phyloP scores from a whole-genome alignment of 1,284 basidiomycete species.

The Cryptococcus maquisensis region DNA sequence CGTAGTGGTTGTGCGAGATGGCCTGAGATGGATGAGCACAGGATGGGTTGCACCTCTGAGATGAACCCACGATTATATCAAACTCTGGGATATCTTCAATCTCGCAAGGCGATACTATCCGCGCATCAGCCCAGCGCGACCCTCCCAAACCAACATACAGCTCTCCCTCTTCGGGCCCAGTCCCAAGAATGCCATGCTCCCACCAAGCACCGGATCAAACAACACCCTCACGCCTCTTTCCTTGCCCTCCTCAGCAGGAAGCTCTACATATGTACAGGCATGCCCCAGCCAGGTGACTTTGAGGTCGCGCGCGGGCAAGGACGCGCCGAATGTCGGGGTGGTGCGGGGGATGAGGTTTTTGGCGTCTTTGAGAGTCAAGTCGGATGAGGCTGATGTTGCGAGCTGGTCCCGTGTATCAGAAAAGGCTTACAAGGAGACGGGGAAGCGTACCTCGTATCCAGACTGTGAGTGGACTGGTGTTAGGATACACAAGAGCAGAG shows the following conservation, averaged over 20 bases:
- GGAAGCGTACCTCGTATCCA: constrained; percentile 1
- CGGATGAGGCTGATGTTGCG: constrained; percentile 3
- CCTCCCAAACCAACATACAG: constrained; percentile 42
- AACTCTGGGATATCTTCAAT: constrained; percentile 61
- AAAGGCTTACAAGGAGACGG: not conserved
- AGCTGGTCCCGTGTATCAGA: not conserved
- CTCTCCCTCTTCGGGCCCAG: constrained; percentile 59
- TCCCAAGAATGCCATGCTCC: constrained; percentile 59
- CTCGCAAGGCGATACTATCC: constrained; percentile 56
- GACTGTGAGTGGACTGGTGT: constrained; percentile 1
- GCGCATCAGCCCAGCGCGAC: not conserved
- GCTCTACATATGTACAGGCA: constrained; percentile 66
- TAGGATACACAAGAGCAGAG: not conserved
- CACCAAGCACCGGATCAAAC: constrained; percentile 66
- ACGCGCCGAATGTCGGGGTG: constrained; percentile 27
- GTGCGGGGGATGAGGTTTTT: constrained; percentile 24
- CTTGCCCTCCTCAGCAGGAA: constrained; percentile 48
- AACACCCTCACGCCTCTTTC: constrained; percentile 60
- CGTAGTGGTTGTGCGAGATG: constrained; percentile 63
- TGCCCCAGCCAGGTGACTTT: constrained; percentile 70
- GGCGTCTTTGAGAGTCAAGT: constrained; percentile 15
- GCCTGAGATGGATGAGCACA: constrained; percentile 13
- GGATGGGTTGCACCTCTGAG: not conserved
- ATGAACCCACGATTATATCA: constrained; percentile 61
- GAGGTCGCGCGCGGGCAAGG: constrained; percentile 37